These are phyloP conservation scores for Scopulariopsis brevicaulis DNA, from an alignment of 2,329 filamentous ascomycete genomes.

Conservation along the genomic window DNA sequence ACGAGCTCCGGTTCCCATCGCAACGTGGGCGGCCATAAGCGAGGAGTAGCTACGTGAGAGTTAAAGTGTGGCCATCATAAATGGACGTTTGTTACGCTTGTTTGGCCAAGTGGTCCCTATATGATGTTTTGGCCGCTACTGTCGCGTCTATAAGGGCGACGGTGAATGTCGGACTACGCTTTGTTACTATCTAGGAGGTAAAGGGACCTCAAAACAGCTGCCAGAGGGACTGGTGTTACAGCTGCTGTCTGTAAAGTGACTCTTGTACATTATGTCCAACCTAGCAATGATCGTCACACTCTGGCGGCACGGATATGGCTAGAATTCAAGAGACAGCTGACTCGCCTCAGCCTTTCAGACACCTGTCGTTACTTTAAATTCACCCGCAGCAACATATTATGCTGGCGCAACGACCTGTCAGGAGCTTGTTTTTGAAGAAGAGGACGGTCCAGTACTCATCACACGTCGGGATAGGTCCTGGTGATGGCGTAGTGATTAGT, in stretches of 20 bases:
- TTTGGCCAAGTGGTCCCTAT: conserved; percentile 32
- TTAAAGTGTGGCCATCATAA: conserved; percentile 32
- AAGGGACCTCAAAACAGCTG: conserved; percentile 35
- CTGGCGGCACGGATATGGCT: conserved; percentile 46
- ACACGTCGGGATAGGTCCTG: not conserved
- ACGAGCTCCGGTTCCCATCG: conserved; percentile 72
- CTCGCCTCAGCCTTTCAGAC: conserved; percentile 64
- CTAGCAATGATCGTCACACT: conserved; percentile 36
- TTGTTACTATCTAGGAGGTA: conserved; percentile 54
- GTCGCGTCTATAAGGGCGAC: conserved; percentile 36
- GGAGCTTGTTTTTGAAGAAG: not conserved
- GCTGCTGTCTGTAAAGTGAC: conserved; percentile 43
- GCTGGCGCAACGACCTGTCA: conserved; percentile 30
- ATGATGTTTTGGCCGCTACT: conserved; percentile 56
- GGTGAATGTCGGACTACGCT: conserved; percentile 43
- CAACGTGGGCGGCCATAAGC: conserved; percentile 66
- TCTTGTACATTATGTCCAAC: conserved; percentile 20
- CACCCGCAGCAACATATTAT: conserved; percentile 55
- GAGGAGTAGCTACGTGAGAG: conserved; percentile 57
- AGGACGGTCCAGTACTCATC: not conserved
- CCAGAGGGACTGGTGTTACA: conserved; percentile 26
- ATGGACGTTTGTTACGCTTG: conserved; percentile 43
- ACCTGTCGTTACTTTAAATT: conserved; percentile 47
- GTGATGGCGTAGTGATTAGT: not conserved
- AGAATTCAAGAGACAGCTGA: conserved; percentile 55